Evolutionary conservation across 352 stramenopile genomes (phyloP).

Genomic region (Blastocystis sp.): DNA sequence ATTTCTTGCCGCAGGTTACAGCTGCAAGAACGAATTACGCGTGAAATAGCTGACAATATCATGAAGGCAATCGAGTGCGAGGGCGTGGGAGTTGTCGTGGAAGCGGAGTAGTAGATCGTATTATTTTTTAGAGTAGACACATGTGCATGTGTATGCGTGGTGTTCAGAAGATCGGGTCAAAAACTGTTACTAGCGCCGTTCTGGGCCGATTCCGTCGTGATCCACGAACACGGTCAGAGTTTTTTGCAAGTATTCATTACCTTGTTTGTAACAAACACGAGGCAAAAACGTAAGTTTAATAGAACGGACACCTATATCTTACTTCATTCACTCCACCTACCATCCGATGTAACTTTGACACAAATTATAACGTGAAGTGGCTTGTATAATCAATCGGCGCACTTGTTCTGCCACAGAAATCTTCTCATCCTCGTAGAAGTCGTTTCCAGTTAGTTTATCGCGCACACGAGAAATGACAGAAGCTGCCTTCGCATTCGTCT

Average conservation of each 20-base stretch:
- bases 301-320: conserved; percentile 61
- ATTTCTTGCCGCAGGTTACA: conserved; percentile 91
- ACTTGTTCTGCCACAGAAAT: conserved; percentile 85
- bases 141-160: conserved; percentile 99
- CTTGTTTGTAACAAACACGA: background rate
- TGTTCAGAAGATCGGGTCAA: conserved; percentile 90
- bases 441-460: conserved; percentile 93
- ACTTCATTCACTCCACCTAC: conserved; percentile 67
- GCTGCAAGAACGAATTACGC: conserved; percentile 97
- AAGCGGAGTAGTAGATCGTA: conserved; percentile 70
- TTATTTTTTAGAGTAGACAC: conserved; percentile 73
- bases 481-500: conserved; percentile 67
- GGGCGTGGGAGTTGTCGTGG: conserved; percentile 95
- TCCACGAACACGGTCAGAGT: conserved; percentile 74
- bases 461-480: conserved; percentile 91
- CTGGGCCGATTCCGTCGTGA: conserved; percentile 82
- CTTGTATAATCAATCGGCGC: conserved; percentile 92
- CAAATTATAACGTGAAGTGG: conserved; percentile 95
- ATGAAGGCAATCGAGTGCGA: conserved; percentile 89
- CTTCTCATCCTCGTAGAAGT: conserved; percentile 80
- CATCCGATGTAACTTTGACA: conserved; percentile 97
- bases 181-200: conserved; percentile 90
- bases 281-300: conserved; percentile 1
- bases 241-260: conserved; percentile 70
- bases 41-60: conserved; percentile 95